Percentiles rank a stretch among this genome's conserved stretches.
These are phyloP conservation scores for Cydonia oblonga DNA, from an alignment of 331 rosid species.

Conservation along the genomic window DNA sequence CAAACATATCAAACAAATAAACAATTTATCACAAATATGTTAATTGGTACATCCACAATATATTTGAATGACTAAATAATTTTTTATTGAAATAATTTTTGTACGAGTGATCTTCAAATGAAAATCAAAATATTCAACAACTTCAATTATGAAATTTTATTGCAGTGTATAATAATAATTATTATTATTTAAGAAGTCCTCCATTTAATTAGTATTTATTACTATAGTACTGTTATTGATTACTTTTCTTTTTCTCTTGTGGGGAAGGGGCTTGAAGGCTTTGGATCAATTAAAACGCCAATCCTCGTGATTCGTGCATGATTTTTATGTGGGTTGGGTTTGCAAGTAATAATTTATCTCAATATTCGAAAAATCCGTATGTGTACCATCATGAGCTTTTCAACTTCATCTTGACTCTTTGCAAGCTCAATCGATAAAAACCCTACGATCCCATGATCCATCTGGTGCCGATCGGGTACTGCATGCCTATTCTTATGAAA, in stretches of 20 bases:
- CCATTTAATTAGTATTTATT: not conserved
- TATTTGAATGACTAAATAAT: no score
- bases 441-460: not conserved
- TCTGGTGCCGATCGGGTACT: not conserved
- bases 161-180: no score
- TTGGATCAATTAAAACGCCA: not conserved
- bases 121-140: no score
- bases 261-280: not conserved
- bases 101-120: no score
- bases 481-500: not conserved
- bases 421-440: not conserved
- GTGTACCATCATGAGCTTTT: not conserved
- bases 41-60: no score
- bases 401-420: not conserved
- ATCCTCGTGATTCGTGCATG: conserved; percentile 19
- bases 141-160: no score
- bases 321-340: conserved; percentile 10
- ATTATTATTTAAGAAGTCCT: not conserved
- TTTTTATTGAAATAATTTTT: no score
- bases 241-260: not conserved
- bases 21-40: no score
- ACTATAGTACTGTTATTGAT: not conserved
- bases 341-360: not conserved
- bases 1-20: no score
- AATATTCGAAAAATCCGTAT: not conserved